These are phyloP conservation scores for Biscutella auriculata DNA, from an alignment of 441 rosid genomes.

Conservation along the genomic window DNA sequence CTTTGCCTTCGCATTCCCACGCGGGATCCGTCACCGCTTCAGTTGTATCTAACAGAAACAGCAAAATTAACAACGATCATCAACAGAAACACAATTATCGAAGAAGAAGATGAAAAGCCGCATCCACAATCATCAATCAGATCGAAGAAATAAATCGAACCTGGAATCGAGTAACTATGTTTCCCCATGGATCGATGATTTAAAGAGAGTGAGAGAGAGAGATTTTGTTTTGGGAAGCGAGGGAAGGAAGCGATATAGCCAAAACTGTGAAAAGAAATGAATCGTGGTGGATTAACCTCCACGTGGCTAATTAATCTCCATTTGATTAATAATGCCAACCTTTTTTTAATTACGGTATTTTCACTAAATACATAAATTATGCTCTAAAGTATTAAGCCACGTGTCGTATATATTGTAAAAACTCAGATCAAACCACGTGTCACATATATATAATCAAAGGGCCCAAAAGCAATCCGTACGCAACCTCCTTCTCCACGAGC, in stretches of 20 bases:
- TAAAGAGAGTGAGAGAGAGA: too few species aligned
- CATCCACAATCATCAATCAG: not conserved
- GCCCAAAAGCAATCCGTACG: too few species aligned
- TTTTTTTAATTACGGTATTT: too few species aligned
- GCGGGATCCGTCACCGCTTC: constrained; percentile 22
- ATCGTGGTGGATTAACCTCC: constrained; percentile 5
- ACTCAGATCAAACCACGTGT: too few species aligned
- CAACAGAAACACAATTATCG: not conserved
- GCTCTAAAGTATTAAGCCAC: too few species aligned
- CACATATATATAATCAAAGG: too few species aligned
- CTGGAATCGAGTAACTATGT: not conserved
- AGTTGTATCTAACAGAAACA: not conserved
- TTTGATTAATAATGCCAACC: too few species aligned
- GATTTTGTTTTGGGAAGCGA: not conserved
- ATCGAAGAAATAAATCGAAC: not conserved
- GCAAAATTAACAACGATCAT: not conserved
- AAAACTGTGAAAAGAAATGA: not conserved
- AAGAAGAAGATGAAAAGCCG: constrained; percentile 4
- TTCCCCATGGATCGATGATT: constrained; percentile 1
- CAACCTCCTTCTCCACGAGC: too few species aligned
- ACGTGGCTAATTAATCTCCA: constrained; percentile 13
- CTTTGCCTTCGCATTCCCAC: constrained; percentile 33
- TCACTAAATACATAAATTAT: too few species aligned
- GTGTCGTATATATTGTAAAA: too few species aligned
- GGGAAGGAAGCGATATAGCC: not conserved